Evolutionary conservation across 352 stramenopile species (phyloP).

Genomic region (Phytophthora ohioensis): DNA sequence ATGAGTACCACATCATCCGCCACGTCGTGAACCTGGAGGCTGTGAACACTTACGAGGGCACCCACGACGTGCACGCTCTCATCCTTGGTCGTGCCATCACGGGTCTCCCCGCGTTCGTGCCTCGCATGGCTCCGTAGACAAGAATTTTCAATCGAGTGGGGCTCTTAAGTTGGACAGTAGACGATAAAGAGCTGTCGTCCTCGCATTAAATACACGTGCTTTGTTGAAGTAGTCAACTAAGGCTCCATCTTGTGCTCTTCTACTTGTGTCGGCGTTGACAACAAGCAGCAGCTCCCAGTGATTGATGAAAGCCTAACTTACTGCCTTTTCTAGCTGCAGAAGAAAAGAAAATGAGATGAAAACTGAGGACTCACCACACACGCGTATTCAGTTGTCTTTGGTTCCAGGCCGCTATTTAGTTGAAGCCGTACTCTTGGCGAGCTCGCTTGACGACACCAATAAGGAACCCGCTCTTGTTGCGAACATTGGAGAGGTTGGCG

Average conservation of each 20-base stretch:
- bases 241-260: background rate
- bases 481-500: slow-evolving; percentile 73
- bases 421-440: slow-evolving; percentile 82
- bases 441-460: slow-evolving; percentile 85
- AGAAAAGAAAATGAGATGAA: slow-evolving; percentile 14
- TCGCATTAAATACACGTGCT: slow-evolving; percentile 6
- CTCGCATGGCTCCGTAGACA: slow-evolving; percentile 75
- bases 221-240: slow-evolving; percentile 25
- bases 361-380: slow-evolving; percentile 9
- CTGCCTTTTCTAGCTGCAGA: slow-evolving; percentile 3
- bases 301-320: no score
- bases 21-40: slow-evolving; percentile 98
- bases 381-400: slow-evolving; percentile 5
- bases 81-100: slow-evolving; percentile 98
- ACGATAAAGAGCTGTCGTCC: background rate
- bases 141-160: background rate
- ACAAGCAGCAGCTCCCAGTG: no score
- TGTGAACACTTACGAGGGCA: slow-evolving; percentile 99
- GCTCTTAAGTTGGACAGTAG: slow-evolving; percentile 1
- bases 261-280: background rate
- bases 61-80: slow-evolving; percentile 98
- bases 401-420: slow-evolving; percentile 31
- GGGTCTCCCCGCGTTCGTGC: slow-evolving; percentile 95
- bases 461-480: slow-evolving; percentile 85
- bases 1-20: slow-evolving; percentile 99